phyloP scores from a whole-genome alignment of 768 basidiomycete species.

The Kwoniella newhampshirensis region DNA sequence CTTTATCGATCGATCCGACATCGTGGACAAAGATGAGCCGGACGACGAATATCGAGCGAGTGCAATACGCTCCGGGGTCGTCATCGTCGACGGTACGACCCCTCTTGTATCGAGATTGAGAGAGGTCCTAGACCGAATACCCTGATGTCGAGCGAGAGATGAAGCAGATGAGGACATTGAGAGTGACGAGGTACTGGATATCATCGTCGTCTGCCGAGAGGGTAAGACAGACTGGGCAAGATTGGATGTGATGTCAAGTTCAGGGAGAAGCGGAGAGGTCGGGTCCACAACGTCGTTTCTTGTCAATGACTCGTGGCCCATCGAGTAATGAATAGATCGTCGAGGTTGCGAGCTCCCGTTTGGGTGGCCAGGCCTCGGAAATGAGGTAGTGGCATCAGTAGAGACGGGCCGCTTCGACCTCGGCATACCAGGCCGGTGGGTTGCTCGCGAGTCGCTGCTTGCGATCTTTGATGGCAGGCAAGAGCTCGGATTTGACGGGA shows the following conservation, averaged over 20 bases:
- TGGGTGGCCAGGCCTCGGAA: neutral
- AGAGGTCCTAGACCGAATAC: conserved; percentile 3
- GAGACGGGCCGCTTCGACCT: too few species aligned
- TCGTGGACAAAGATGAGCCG: conserved; percentile 3
- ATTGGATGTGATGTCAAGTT: too few species aligned
- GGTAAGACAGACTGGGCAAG: neutral
- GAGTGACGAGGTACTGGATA: conserved; percentile 2
- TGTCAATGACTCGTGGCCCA: neutral
- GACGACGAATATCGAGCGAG: neutral
- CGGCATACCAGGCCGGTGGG: too few species aligned
- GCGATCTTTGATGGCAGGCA: neutral
- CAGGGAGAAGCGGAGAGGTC: too few species aligned
- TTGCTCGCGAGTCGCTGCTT: too few species aligned
- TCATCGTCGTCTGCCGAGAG: neutral
- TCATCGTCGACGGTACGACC: too few species aligned
- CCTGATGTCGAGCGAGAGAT: conserved; percentile 12
- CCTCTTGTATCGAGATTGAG: neutral
- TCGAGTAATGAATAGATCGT: neutral
- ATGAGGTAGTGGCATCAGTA: neutral
- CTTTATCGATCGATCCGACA: conserved; percentile 13
- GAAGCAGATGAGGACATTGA: conserved; percentile 16
- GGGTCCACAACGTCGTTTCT: too few species aligned
- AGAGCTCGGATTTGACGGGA: neutral
- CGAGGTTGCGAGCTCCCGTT: too few species aligned
- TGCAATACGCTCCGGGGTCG: too few species aligned